Base-by-base conservation (phyloP, 2,329 filamentous ascomycete species). In the Hymenoscyphus linearis region DNA sequence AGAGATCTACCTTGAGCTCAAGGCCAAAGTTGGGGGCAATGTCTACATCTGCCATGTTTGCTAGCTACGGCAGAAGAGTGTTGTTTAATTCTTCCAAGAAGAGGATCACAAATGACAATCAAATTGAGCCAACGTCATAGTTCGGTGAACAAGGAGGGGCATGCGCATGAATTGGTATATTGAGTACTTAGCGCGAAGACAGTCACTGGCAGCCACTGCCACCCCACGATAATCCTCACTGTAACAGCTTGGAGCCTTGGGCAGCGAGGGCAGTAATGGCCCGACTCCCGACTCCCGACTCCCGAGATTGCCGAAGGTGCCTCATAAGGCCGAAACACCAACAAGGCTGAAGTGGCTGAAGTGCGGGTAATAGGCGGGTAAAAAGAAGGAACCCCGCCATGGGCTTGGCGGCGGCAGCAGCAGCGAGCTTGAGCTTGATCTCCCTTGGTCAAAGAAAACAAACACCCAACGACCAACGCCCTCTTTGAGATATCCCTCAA, bases 1-100 rank as follows among this genome's bases (percentile, higher is more conserved):
- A 14, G 55, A 50, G 40, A 64, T 77, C 65, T 79, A 93, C 92
- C 89, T 96, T 98, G 75, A 98, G 83, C 80, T 97, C 93, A 62
- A 89, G 85, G 78, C 95, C 95, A 77, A 99, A 96, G 70, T 90
- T 90, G 73, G 91, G 91, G 78, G 86, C 82, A 73, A 84, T 85
- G 70, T 96, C 91, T 76, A 91, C 84, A 76, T 93, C 90, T 73
- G 89, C 87, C 91, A 96, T 96, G 68, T 40, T 65, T 61, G 60
- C 37, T 59, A 65, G 60, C 44, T 60, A 22, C 52, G 54, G 55
- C 35, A 53, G 4, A 25, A 22, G 44, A 25, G 18, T 4, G 18
- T 7, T 50, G 18, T 25, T 52, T 44, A 52, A 54, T 44, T 58
- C 54, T 22, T 57, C 55, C 53, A 58, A 57, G 59, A 26, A 26